Percentiles rank a stretch among this genome's conserved stretches.
phyloP scores from a whole-genome alignment of 805 yeast genomes.

The Allodekkera sacchari region DNA sequence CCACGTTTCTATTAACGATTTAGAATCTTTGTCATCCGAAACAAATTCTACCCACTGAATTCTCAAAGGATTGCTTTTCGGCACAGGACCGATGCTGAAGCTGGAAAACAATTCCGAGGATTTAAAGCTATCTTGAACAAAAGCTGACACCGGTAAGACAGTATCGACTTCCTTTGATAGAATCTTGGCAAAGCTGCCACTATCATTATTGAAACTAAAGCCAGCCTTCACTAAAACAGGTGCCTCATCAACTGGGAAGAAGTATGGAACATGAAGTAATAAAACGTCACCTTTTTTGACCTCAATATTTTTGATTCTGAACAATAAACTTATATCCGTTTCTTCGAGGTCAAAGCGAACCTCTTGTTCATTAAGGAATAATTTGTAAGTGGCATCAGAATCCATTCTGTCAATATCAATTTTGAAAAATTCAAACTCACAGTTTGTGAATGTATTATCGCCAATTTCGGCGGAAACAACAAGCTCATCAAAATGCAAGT shows the following conservation, averaged over 20 bases:
- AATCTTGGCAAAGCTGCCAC: slow-evolving; percentile 11
- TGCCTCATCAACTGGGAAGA: slow-evolving; percentile 27
- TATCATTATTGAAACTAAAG: slow-evolving; percentile 15
- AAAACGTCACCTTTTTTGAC: background rate
- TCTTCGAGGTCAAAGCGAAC: slow-evolving; percentile 10
- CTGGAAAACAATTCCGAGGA: slow-evolving; percentile 49
- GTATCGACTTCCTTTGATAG: slow-evolving; percentile 35
- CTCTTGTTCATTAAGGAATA: slow-evolving; percentile 5
- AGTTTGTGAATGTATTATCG: slow-evolving; percentile 8
- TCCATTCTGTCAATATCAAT: slow-evolving; percentile 23
- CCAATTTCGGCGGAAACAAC: slow-evolving; percentile 15
- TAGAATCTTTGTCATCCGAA: slow-evolving; percentile 6
- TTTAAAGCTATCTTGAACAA: slow-evolving; percentile 74
- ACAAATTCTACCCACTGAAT: slow-evolving; percentile 31
- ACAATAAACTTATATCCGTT: slow-evolving; percentile 4
- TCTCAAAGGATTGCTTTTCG: slow-evolving; percentile 43
- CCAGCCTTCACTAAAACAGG: slow-evolving; percentile 19
- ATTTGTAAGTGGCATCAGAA: slow-evolving; percentile 9
- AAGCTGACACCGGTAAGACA: slow-evolving; percentile 54
- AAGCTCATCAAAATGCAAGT: slow-evolving; percentile 21
- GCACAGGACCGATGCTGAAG: slow-evolving; percentile 59
- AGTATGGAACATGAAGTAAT: slow-evolving; percentile 21
- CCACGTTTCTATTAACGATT: slow-evolving; percentile 19
- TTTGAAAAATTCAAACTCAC: slow-evolving; percentile 15
- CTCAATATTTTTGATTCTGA: slow-evolving; percentile 5